These are phyloP conservation scores for Cyphellophora attinorum DNA, from an alignment of 2,329 filamentous ascomycete genomes.

Conservation along the genomic window DNA sequence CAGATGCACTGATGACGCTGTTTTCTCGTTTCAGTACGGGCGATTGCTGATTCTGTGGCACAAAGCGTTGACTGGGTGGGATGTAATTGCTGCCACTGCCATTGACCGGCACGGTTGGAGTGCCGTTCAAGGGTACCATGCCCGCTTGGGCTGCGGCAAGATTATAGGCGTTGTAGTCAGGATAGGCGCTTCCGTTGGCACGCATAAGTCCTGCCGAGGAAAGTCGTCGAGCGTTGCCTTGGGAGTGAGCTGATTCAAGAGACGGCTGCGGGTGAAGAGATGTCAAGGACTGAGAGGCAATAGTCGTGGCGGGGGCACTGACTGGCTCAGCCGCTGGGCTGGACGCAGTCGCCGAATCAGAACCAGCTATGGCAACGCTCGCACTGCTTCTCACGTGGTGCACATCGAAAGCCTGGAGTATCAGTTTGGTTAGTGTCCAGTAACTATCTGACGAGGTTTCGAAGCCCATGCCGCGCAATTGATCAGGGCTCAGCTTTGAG, in stretches of 20 bases:
- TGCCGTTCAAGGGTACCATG: background rate
- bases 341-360: background rate
- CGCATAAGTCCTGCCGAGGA: too few species aligned
- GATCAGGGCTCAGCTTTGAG: conserved; percentile 20
- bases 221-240: too few species aligned
- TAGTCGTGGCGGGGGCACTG: background rate
- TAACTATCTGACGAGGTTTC: conserved; percentile 15
- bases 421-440: conserved; percentile 13
- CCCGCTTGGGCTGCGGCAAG: too few species aligned
- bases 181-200: too few species aligned
- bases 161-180: too few species aligned
- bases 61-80: background rate
- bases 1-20: background rate
- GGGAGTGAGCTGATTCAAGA: background rate
- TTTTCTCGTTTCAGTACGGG: background rate
- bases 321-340: background rate
- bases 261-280: too few species aligned
- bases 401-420: conserved; percentile 11
- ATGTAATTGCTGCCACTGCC: too few species aligned
- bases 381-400: conserved; percentile 1
- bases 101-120: conserved; percentile 1
- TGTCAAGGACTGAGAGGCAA: too few species aligned
- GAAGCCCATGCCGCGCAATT: conserved; percentile 32
- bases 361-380: too few species aligned
- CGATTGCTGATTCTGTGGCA: background rate